phyloP scores from a whole-genome alignment of 176 grass and related monocot species.

The Puya raimondii region DNA sequence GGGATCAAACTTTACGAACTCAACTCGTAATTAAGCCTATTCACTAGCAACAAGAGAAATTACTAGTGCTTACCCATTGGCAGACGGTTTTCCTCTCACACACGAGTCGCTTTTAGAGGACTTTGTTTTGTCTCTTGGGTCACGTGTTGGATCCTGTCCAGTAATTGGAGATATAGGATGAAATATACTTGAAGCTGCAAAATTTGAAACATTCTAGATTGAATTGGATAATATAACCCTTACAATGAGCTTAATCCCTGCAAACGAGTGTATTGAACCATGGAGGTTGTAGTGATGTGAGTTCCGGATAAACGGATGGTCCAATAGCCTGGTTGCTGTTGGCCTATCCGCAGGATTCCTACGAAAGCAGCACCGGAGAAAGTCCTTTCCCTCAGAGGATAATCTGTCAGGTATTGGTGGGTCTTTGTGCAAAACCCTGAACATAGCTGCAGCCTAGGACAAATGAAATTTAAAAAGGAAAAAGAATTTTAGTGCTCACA shows the following conservation, averaged over 20 bases:
- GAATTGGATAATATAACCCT: slow-evolving; percentile 5
- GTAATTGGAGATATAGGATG: neutral
- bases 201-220: neutral
- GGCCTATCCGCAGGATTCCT: slow-evolving; percentile 69
- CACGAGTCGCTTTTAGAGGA: neutral
- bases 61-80: neutral
- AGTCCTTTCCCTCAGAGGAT: slow-evolving; percentile 74
- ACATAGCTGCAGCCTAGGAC: slow-evolving; percentile 74
- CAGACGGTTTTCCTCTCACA: neutral
- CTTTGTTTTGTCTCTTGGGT: neutral
- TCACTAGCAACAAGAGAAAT: neutral
- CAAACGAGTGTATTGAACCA: slow-evolving; percentile 31
- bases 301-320: slow-evolving; percentile 31
- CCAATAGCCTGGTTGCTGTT: slow-evolving; percentile 36
- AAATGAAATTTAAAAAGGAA: slow-evolving; percentile 5
- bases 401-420: slow-evolving; percentile 51
- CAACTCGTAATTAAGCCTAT: too few species aligned
- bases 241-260: slow-evolving; percentile 53
- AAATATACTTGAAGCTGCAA: neutral
- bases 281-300: slow-evolving; percentile 40
- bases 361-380: slow-evolving; percentile 70
- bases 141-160: neutral
- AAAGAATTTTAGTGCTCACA: neutral
- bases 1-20: too few species aligned
- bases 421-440: slow-evolving; percentile 68